Evolutionary conservation across 176 grass and related monocot genomes (phyloP).

Genomic region (Urochloa ruziziensis): DNA sequence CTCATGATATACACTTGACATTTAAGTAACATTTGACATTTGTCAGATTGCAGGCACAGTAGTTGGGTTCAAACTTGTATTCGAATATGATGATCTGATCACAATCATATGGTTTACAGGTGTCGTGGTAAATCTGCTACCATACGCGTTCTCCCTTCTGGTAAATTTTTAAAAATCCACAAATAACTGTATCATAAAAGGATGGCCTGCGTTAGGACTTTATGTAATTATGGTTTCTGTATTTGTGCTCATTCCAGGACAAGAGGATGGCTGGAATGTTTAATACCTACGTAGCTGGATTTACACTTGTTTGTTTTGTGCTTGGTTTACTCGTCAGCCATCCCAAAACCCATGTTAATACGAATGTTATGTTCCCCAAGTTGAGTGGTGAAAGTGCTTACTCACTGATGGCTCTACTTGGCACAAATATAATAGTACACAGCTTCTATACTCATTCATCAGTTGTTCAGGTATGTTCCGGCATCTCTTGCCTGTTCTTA

Average conservation of each 20-base stretch:
- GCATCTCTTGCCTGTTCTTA: background rate
- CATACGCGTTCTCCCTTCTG: slow-evolving; percentile 41
- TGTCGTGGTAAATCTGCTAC: slow-evolving; percentile 51
- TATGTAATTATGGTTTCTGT: slow-evolving; percentile 23
- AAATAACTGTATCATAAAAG: background rate
- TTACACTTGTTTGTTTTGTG: slow-evolving; percentile 70
- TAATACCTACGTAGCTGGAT: slow-evolving; percentile 51
- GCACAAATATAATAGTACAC: slow-evolving; percentile 78
- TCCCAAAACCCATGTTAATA: slow-evolving; percentile 59
- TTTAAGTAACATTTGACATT: background rate
- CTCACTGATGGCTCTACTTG: slow-evolving; percentile 84
- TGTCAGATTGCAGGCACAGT: slow-evolving; percentile 69
- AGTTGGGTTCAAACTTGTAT: slow-evolving; percentile 61
- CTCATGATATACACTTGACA: background rate
- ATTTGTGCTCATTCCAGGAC: slow-evolving; percentile 40
- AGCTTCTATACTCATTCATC: slow-evolving; percentile 84
- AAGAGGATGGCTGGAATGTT: slow-evolving; percentile 43
- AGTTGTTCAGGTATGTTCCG: slow-evolving; percentile 55
- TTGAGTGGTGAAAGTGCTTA: slow-evolving; percentile 81
- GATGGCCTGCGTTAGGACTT: background rate
- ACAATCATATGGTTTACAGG: slow-evolving; percentile 42
- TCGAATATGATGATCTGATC: slow-evolving; percentile 47
- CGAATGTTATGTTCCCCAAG: slow-evolving; percentile 78
- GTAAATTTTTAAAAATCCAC: slow-evolving; percentile 38
- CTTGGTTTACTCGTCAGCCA: slow-evolving; percentile 77